A percentile compares a stretch with the other conserved stretches of the same genome.
These are phyloP conservation scores for Dalechampia spathulata DNA, from an alignment of 441 rosid species.

Conservation along the genomic window DNA sequence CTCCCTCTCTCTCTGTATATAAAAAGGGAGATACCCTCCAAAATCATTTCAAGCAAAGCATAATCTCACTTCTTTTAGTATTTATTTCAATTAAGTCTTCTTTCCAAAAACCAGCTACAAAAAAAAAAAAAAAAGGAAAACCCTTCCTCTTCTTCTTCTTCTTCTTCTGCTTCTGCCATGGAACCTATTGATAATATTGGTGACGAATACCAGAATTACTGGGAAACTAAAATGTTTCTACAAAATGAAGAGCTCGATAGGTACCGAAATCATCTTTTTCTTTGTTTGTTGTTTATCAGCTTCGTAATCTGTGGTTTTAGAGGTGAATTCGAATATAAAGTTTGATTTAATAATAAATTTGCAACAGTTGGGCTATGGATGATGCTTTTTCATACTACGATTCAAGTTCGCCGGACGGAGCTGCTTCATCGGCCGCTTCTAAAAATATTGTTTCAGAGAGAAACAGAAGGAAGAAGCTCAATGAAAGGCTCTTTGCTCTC, in stretches of 20 bases:
- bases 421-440: constrained; percentile 54
- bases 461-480: constrained; percentile 77
- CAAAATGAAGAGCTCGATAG: constrained; percentile 68
- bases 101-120: too few relatives aligned
- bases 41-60: too few relatives aligned
- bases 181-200: constrained; percentile 31
- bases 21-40: too few relatives aligned
- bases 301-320: neutral
- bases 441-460: constrained; percentile 80
- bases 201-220: constrained; percentile 49
- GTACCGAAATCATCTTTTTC: constrained; percentile 18
- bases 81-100: too few relatives aligned
- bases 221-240: constrained; percentile 59
- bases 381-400: constrained; percentile 73
- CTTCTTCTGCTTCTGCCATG: neutral
- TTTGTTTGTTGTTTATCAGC: neutral
- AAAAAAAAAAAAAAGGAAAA: too few relatives aligned
- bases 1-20: too few relatives aligned
- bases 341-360: neutral
- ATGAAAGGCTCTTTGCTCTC: constrained; percentile 76
- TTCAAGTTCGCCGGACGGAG: constrained; percentile 81
- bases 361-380: constrained; percentile 68
- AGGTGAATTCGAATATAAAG: neutral
- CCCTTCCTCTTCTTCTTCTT: neutral
- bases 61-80: too few relatives aligned